phyloP scores from a whole-genome alignment of 1,139 yeast species.

The Blastobotrys arbuscula region DNA sequence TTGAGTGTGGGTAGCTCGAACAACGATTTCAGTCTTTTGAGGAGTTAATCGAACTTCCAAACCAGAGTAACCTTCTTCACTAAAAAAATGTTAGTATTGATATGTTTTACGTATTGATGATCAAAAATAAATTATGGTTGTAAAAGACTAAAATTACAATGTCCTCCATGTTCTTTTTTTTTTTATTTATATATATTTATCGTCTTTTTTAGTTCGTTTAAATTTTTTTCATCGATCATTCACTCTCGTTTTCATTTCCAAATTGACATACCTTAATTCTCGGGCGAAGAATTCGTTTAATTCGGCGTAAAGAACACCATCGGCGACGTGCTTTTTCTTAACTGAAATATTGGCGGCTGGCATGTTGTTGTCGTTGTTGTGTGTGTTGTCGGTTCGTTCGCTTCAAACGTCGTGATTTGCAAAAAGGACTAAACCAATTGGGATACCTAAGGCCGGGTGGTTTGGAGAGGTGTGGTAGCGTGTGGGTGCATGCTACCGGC shows the following conservation, averaged over 20 bases:
- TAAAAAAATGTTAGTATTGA: slow-evolving; percentile 30
- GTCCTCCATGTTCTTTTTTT: no score
- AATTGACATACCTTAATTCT: slow-evolving; percentile 55
- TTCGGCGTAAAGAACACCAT: slow-evolving; percentile 99
- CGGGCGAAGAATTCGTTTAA: slow-evolving; percentile 99
- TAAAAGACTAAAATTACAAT: no score
- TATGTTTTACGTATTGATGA: no score
- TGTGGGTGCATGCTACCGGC: no score
- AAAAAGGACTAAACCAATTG: no score
- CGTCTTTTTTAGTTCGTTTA: no score
- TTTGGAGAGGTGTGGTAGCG: no score
- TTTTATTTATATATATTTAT: no score
- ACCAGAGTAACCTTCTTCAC: slow-evolving; percentile 99
- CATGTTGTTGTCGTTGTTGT: slow-evolving; percentile 10
- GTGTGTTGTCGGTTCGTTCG: slow-evolving; percentile 3
- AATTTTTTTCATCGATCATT: no score
- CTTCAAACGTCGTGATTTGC: not conserved
- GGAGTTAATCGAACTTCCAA: slow-evolving; percentile 99
- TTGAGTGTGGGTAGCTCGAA: slow-evolving; percentile 99
- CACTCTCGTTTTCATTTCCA: no score
- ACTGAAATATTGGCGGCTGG: slow-evolving; percentile 32
- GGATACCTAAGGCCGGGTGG: no score
- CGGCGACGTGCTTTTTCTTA: slow-evolving; percentile 71
- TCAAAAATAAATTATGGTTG: no score
- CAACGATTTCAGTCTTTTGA: slow-evolving; percentile 95